Evolutionary conservation across 768 basidiomycete species (phyloP), one percentile per base, ranked within the genome.

Genomic region (Suillus luteus): DNA sequence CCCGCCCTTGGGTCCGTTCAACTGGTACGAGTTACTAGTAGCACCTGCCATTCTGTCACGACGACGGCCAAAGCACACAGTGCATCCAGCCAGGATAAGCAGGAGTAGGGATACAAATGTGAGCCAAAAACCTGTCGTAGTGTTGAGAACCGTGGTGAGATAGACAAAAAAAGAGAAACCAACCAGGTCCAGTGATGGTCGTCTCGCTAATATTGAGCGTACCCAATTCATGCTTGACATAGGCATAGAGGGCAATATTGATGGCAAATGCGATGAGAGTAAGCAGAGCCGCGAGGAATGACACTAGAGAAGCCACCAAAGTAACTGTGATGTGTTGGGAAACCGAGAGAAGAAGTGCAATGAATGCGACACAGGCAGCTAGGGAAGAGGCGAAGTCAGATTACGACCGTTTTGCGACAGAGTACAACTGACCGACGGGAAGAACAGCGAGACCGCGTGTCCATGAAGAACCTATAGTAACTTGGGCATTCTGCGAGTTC

Each of bases 371-470:
- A 27, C 78, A 87, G 19, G 80, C 69, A 9, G 84, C 83, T 82
- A 66, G 46, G 35, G 35, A 57, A 27, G 60, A 51, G 35, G 37
- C 60, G 1, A 55, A 62, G 33, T 58, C 1, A 19, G 44, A 44
- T 41, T 19, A 55, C 35, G 14, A 33, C 11, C 0, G 40, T 24
- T 55, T 51, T 62, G 55, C 22, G 40, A 19, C 17, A 17, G 38
- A 46, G 41, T 27, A 41, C 17, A 7, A 78, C 87, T 58, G 67
- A 90, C 91, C 91, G 60, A 91, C 85, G 17, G 91, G 90, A 67
- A 91, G 90, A 33, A 91, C 79, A 2, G 85, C 89, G 8, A 93
- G 82, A 5, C 90, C 91, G 44, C 84, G 83, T 8, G 91, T 93
- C 87, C 89, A 91, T 1, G 85, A 81, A 0, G 85, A 68, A 3